Evolutionary conservation across 176 grass and related monocot genomes (phyloP).

Genomic region (Phyllostachys edulis): DNA sequence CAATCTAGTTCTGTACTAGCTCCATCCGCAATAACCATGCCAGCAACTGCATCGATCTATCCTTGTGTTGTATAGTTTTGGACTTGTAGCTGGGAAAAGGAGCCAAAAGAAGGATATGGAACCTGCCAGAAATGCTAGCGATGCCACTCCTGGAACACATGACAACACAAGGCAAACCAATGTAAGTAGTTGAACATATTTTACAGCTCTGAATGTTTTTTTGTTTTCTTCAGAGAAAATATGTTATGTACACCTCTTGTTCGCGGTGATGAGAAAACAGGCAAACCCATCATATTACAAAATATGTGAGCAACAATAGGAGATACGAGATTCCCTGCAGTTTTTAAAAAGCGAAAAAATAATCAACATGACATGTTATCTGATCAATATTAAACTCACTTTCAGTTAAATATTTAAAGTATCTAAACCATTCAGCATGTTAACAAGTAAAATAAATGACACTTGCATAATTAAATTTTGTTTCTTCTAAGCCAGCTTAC

Average conservation of each 20-base stretch:
- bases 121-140: slow-evolving; percentile 59
- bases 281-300: slow-evolving; percentile 91
- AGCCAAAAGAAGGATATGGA: slow-evolving; percentile 56
- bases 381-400: slow-evolving; percentile 25
- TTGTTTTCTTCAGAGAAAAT: not conserved
- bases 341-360: not conserved
- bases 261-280: slow-evolving; percentile 45
- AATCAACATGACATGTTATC: slow-evolving; percentile 8
- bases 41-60: slow-evolving; percentile 71
- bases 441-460: not conserved
- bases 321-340: slow-evolving; percentile 61
- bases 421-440: slow-evolving; percentile 6
- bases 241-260: slow-evolving; percentile 54
- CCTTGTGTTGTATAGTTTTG: slow-evolving; percentile 53
- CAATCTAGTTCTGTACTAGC: slow-evolving; percentile 30
- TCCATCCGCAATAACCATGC: slow-evolving; percentile 72
- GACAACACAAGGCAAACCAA: not conserved
- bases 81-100: slow-evolving; percentile 69
- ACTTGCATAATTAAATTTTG: not conserved
- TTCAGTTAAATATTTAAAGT: slow-evolving; percentile 15
- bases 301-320: slow-evolving; percentile 84
- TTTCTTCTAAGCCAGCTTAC: not conserved
- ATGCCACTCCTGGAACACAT: slow-evolving; percentile 55
- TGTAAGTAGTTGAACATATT: slow-evolving; percentile 13
- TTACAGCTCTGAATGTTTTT: not conserved